phyloP scores from a whole-genome alignment of 352 stramenopile species.

The Phytophthora aleatoria region DNA sequence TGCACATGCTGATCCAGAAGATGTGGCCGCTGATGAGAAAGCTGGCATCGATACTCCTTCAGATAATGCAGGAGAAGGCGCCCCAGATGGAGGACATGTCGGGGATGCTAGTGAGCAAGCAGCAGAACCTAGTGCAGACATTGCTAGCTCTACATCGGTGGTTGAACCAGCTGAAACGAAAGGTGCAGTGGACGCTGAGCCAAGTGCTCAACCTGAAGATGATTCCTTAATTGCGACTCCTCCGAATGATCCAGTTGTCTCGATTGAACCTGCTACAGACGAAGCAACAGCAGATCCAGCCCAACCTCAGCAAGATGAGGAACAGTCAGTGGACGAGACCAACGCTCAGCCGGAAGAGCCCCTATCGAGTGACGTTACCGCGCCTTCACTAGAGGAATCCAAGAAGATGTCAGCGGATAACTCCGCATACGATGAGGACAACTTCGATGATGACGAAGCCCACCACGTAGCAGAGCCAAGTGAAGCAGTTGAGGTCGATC shows the following conservation, averaged over 20 bases:
- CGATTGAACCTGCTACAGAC: not conserved
- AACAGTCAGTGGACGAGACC: not conserved
- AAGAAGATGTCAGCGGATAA: constrained; percentile 15
- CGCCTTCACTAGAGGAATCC: not conserved
- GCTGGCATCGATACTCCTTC: not conserved
- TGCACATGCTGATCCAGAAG: not conserved
- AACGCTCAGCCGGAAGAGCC: not conserved
- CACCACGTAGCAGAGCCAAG: constrained; percentile 7
- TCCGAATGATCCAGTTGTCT: not conserved
- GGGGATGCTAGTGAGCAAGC: not conserved
- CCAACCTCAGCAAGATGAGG: constrained; percentile 8
- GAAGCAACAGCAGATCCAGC: not conserved
- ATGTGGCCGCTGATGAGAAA: not conserved
- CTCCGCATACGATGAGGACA: constrained; percentile 32
- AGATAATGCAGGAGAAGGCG: not conserved
- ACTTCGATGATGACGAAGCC: constrained; percentile 29
- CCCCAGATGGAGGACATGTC: not conserved
- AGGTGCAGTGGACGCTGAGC: not conserved
- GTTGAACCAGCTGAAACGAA: constrained; percentile 2
- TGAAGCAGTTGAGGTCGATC: not conserved
- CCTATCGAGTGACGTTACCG: not conserved
- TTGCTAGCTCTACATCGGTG: not conserved
- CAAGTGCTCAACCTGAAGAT: constrained; percentile 5
- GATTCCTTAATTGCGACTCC: not conserved
- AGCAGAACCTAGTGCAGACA: not conserved